These are phyloP conservation scores for Secale cereale DNA, from an alignment of 176 grass and related monocot species.

Conservation along the genomic window DNA sequence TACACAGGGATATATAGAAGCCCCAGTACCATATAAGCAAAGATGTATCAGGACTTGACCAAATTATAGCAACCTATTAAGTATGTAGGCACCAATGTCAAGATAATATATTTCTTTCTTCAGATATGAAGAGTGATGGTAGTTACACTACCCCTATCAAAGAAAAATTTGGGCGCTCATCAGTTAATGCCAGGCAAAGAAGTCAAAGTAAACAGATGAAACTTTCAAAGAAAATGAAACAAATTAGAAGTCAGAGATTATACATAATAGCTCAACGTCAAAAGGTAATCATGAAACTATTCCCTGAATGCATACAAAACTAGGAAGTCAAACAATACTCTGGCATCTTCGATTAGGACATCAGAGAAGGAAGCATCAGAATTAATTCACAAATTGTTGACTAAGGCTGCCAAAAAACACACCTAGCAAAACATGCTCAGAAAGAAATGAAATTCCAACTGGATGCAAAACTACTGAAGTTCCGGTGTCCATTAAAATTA, in stretches of 20 bases:
- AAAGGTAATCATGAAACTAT: neutral
- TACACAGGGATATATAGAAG: neutral
- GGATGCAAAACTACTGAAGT: neutral
- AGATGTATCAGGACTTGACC: neutral
- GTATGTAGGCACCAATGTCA: neutral
- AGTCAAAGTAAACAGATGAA: slow-evolving; percentile 31
- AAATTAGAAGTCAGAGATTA: slow-evolving; percentile 31
- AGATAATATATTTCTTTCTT: neutral
- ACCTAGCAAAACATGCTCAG: neutral
- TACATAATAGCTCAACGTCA: slow-evolving; percentile 23
- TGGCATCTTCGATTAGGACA: slow-evolving; percentile 8
- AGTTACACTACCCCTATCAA: neutral
- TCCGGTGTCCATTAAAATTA: neutral
- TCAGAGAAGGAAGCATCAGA: slow-evolving; percentile 20
- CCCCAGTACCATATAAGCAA: neutral
- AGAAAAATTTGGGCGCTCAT: neutral
- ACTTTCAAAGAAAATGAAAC: slow-evolving; percentile 28
- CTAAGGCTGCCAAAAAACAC: neutral
- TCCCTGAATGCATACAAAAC: slow-evolving; percentile 9
- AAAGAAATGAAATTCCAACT: neutral
- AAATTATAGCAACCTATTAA: neutral
- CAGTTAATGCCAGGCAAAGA: slow-evolving; percentile 1
- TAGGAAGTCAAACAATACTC: slow-evolving; percentile 33
- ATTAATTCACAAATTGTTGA: neutral
- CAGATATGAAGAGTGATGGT: neutral